phyloP scores from a whole-genome alignment of 2,329 filamentous ascomycete genomes.

The Dactylellina sp. region DNA sequence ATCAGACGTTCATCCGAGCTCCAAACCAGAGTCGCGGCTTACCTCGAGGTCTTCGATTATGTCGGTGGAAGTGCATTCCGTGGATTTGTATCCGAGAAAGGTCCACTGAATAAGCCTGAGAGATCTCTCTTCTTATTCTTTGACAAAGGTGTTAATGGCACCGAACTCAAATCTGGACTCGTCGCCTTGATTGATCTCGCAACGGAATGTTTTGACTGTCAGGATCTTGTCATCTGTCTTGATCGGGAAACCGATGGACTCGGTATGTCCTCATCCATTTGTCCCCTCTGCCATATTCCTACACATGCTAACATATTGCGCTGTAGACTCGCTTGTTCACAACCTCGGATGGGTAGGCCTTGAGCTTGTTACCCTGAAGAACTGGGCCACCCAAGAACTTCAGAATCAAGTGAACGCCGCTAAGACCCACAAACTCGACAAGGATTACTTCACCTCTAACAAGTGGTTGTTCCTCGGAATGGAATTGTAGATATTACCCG shows the following conservation, averaged over 20 bases:
- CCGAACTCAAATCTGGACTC: constrained; percentile 69
- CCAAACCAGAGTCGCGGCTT: constrained; percentile 68
- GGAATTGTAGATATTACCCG: constrained; percentile 73
- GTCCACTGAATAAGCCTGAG: constrained; percentile 66
- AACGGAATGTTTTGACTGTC: constrained; percentile 79
- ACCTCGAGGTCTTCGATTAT: constrained; percentile 88
- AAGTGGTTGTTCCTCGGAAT: constrained; percentile 89
- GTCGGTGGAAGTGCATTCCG: constrained; percentile 84
- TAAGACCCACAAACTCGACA: constrained; percentile 55
- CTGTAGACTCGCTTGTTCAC: constrained; percentile 72
- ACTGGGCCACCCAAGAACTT: constrained; percentile 73
- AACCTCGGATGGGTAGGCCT: constrained; percentile 95
- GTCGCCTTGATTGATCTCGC: constrained; percentile 92
- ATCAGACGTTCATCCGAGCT: constrained; percentile 57
- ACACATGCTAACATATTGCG: constrained; percentile 26
- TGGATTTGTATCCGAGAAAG: constrained; percentile 78
- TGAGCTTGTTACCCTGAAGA: constrained; percentile 81
- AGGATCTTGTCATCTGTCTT: constrained; percentile 81
- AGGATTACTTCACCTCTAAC: constrained; percentile 75
- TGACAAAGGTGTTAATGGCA: constrained; percentile 68
- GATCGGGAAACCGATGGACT: constrained; percentile 75
- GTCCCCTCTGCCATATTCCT: not conserved
- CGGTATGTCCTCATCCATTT: constrained; percentile 56
- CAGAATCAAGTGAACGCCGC: constrained; percentile 40
- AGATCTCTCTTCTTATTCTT: constrained; percentile 90